Evolutionary conservation across 768 basidiomycete species (phyloP), one percentile per base, ranked within the genome.

Genomic region (Hypholoma sublateritium): DNA sequence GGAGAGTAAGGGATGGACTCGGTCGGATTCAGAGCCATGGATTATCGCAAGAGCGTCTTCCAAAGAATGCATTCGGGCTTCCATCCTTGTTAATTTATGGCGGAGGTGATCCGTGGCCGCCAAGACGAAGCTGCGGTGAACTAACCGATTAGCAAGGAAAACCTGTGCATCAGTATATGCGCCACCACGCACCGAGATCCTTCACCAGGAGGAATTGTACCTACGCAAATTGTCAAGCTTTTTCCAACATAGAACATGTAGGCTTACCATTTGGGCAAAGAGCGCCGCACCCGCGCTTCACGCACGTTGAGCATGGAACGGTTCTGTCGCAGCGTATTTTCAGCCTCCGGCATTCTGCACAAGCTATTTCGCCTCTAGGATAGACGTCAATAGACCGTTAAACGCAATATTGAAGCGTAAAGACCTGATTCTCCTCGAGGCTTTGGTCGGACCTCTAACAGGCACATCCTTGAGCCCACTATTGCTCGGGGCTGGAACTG

Each of bases 31-130:
- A n/a, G 69, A 64, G 22, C 71, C 62, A 49, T 82, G 75, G 19
- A 78, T 65, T 28, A 81, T 80, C 21, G 77, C 77, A 17, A 84
- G 64, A 16, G 81, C 83, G 61, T 82, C 81, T 65, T 86, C 83
- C 19, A 85, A 70, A 2, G 76, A 75, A 58, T 73, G 78, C 75
- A 82, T 81, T 1, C 82, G 74, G 7, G 77, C 76, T 57, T 82
- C 78, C 67, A 83, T 68, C 51, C 70, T 74, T 14, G 65, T 59
- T 45, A 80, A 67, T 67, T 79, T 80, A 47, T 72, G 70, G n/a
- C 74, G 77, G 28, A 84, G 74, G 63, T 80, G 81, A 55, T 80
- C 81, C 34, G 80, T 80, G 8, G 81, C 82, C 2, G 77, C 78
- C 13, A 78, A 62, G 9, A 84, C 81, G 58, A 83, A 83, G 45